Percentiles rank a stretch among this genome's conserved stretches.
These are phyloP conservation scores for Aristolochia californica DNA, from an alignment of 164 flowering plant genomes.

Conservation along the genomic window DNA sequence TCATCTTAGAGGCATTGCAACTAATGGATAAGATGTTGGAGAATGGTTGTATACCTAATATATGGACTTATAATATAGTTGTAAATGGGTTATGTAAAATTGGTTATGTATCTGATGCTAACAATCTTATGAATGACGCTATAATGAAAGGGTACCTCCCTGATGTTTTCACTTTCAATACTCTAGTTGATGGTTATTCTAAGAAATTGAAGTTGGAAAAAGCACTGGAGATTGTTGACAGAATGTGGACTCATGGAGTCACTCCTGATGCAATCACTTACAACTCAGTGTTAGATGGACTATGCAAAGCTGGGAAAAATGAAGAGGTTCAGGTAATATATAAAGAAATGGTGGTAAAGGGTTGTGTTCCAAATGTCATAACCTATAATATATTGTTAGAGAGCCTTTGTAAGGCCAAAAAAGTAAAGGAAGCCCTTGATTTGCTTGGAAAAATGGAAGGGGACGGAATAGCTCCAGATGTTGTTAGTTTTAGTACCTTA, in stretches of 20 bases:
- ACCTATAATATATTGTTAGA: constrained; percentile 72
- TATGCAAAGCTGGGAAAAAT: constrained; percentile 59
- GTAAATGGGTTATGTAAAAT: constrained; percentile 80
- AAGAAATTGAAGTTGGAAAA: constrained; percentile 47
- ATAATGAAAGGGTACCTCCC: constrained; percentile 56
- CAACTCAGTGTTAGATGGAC: constrained; percentile 73
- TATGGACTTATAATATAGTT: constrained; percentile 77
- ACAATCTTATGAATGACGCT: constrained; percentile 47
- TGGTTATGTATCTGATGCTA: constrained; percentile 67
- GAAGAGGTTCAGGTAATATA: constrained; percentile 65
- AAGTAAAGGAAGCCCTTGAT: constrained; percentile 45
- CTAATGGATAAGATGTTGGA: constrained; percentile 65
- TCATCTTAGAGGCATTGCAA: constrained; percentile 58
- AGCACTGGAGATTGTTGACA: constrained; percentile 48
- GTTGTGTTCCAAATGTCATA: constrained; percentile 54
- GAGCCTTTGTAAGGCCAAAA: constrained; percentile 54
- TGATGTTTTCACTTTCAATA: constrained; percentile 79
- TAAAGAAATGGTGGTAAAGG: constrained; percentile 49
- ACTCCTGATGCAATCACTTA: constrained; percentile 76
- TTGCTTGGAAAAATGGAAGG: constrained; percentile 39
- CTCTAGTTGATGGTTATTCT: constrained; percentile 76
- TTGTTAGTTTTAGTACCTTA: constrained; percentile 54
- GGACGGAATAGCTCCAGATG: constrained; percentile 55
- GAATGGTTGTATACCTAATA: constrained; percentile 53
- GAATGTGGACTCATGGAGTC: constrained; percentile 59